These are phyloP conservation scores for Cytidiella melzeri DNA, from an alignment of 768 basidiomycete genomes.

Conservation along the genomic window DNA sequence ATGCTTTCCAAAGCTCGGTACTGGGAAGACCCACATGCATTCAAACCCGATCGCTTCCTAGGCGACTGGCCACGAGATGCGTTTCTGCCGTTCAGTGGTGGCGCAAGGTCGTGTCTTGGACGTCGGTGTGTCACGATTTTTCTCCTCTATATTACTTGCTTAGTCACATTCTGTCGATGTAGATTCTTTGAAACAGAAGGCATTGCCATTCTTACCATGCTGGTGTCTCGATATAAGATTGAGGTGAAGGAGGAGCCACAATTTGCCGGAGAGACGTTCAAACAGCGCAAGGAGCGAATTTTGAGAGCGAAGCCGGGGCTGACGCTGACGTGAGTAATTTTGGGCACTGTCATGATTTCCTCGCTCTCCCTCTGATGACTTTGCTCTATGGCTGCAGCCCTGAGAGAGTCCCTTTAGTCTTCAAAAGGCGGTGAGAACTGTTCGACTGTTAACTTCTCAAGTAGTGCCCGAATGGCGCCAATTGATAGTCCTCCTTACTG, in stretches of 20 bases:
- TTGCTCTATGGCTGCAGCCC: conserved; percentile 23
- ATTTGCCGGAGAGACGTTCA: conserved; percentile 41
- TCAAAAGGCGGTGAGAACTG: conserved; percentile 31
- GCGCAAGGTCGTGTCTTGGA: conserved; percentile 42
- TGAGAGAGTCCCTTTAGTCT: conserved; percentile 28
- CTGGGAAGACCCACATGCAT: conserved; percentile 32
- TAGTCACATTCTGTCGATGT: conserved; percentile 21
- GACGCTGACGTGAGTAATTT: conserved; percentile 39
- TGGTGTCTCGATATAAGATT: conserved; percentile 41
- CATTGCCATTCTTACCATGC: conserved; percentile 43
- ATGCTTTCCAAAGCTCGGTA: conserved; percentile 24
- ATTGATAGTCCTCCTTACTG: too few species aligned
- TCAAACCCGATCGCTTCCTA: conserved; percentile 42
- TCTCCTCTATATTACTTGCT: neutral
- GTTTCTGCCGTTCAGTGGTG: conserved; percentile 46
- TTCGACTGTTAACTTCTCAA: too few species aligned
- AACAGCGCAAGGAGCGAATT: conserved; percentile 38
- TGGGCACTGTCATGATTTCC: neutral
- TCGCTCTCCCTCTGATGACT: neutral
- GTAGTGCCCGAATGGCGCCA: too few species aligned
- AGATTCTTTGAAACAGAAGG: conserved; percentile 45
- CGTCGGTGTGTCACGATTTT: conserved; percentile 29
- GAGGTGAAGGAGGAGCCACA: conserved; percentile 45
- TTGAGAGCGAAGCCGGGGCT: conserved; percentile 30
- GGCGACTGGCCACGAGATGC: conserved; percentile 50